These are phyloP conservation scores for Globisporangium parvum DNA, from an alignment of 352 stramenopile genomes.

Conservation along the genomic window DNA sequence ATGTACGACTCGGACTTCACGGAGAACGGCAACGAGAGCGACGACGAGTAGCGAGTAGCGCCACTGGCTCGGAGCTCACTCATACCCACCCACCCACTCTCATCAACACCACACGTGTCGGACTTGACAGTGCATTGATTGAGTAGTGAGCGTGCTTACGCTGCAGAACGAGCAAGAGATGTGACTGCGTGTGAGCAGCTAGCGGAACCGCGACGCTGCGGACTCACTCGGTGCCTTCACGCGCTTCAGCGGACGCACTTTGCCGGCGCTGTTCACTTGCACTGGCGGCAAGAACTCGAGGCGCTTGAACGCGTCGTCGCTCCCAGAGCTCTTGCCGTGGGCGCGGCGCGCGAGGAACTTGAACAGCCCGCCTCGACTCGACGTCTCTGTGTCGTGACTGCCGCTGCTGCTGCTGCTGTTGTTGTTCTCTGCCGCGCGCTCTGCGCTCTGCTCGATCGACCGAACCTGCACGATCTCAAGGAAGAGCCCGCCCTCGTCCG, in stretches of 20 bases:
- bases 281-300: conserved; percentile 58
- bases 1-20: conserved; percentile 24
- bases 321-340: conserved; percentile 8
- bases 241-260: conserved; percentile 12
- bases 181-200: background rate
- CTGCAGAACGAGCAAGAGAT: background rate
- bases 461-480: conserved; percentile 36
- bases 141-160: background rate
- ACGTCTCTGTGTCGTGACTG: background rate
- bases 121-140: too few species aligned
- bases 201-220: background rate
- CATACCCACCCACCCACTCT: too few species aligned
- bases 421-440: background rate
- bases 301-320: conserved; percentile 21
- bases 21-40: conserved; percentile 9
- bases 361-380: conserved; percentile 18
- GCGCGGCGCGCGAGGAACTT: conserved; percentile 32
- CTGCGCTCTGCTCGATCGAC: conserved; percentile 13
- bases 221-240: conserved; percentile 1
- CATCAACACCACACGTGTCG: background rate
- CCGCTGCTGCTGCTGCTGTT: background rate
- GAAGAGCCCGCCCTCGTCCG: conserved; percentile 47
- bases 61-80: too few species aligned
- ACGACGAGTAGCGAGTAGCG: background rate
- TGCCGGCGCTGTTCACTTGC: conserved; percentile 25